Evolutionary conservation across 2,329 filamentous ascomycete genomes (phyloP).

Genomic region (Pseudogymnoascus sp.): DNA sequence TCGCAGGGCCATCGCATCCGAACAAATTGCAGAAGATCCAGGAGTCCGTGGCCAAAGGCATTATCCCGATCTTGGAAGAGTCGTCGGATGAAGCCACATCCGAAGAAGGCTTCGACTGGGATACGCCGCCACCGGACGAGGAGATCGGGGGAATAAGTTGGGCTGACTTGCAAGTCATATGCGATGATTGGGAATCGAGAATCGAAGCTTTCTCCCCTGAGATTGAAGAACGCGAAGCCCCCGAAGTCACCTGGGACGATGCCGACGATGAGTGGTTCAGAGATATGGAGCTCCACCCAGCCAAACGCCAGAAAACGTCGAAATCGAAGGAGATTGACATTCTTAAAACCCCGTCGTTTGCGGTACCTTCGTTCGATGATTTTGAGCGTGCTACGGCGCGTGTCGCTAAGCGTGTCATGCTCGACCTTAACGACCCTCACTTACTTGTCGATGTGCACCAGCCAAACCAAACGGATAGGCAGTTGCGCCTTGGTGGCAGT

Average conservation of each 20-base stretch:
- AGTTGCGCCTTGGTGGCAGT: conserved; percentile 39
- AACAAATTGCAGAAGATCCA: conserved; percentile 50
- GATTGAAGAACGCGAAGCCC: conserved; percentile 26
- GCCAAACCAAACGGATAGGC: conserved; percentile 54
- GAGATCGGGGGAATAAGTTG: conserved; percentile 67
- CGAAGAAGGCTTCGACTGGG: conserved; percentile 44
- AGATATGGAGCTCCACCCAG: conserved; percentile 43
- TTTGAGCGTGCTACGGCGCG: conserved; percentile 66
- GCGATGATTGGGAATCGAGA: conserved; percentile 73
- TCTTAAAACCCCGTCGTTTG: conserved; percentile 50
- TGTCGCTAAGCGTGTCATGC: conserved; percentile 67
- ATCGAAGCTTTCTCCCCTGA: conserved; percentile 32
- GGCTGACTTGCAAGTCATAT: conserved; percentile 76
- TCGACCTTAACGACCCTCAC: conserved; percentile 83
- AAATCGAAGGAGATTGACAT: conserved; percentile 45
- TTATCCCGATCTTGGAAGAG: conserved; percentile 39
- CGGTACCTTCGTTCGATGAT: conserved; percentile 69
- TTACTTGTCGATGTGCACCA: conserved; percentile 76
- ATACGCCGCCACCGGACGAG: conserved; percentile 48
- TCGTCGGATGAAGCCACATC: conserved; percentile 32
- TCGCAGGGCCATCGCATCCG: conserved; percentile 52
- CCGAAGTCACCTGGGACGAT: conserved; percentile 27
- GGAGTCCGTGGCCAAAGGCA: conserved; percentile 41
- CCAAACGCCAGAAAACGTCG: conserved; percentile 59
- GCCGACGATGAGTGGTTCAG: conserved; percentile 56